A percentile compares a stretch with the other conserved stretches of the same genome.
phyloP scores from a whole-genome alignment of 2,329 filamentous ascomycete species.

The Juglanconis sp. region DNA sequence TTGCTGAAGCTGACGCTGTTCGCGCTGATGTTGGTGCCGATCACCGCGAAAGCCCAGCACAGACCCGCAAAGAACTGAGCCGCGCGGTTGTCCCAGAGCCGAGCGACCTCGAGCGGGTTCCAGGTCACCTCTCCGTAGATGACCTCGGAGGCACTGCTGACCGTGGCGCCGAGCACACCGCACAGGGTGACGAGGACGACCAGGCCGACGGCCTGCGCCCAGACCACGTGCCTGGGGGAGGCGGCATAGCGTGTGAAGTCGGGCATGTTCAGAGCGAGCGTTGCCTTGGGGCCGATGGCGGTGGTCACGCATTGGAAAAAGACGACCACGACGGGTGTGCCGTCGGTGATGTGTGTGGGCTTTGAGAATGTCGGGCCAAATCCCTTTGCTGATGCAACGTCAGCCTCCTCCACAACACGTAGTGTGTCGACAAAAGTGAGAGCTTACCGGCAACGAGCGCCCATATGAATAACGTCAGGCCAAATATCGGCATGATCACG shows the following conservation, averaged over 20 bases:
- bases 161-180: neutral
- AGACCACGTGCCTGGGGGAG: neutral
- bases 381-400: neutral
- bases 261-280: neutral
- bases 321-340: slow-evolving; percentile 5
- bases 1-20: slow-evolving; percentile 51
- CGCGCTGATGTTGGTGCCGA: slow-evolving; percentile 44
- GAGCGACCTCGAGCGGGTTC: neutral
- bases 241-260: neutral
- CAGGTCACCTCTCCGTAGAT: neutral
- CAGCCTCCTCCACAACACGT: neutral
- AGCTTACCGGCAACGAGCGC: neutral
- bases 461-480: slow-evolving; percentile 8
- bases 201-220: neutral
- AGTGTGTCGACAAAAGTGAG: neutral
- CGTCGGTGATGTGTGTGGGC: slow-evolving; percentile 45
- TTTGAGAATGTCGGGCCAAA: slow-evolving; percentile 28
- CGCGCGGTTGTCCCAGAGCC: neutral
- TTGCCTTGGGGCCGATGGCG: neutral
- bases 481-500: neutral
- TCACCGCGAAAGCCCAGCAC: neutral
- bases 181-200: neutral
- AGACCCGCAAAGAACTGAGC: neutral
- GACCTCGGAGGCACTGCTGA: neutral
- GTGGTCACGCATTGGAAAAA: slow-evolving; percentile 26